Percentiles rank a stretch among this genome's conserved stretches.
Conservation (phyloP, 768 basidiomycete genomes). For the Paxillus rubicundulus region DNA sequence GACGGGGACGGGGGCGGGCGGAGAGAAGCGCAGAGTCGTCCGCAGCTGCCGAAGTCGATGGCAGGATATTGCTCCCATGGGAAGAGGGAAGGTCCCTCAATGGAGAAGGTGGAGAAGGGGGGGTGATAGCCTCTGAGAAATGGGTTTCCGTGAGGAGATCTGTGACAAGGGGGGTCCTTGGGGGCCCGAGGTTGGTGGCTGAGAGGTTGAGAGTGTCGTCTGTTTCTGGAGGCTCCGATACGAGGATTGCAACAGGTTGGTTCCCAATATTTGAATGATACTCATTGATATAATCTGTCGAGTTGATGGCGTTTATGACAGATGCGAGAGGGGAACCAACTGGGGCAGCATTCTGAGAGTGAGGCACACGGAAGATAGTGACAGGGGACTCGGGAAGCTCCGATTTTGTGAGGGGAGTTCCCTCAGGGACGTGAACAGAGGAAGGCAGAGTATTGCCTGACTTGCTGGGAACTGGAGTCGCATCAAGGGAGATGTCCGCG, state of each 20-base stretch:
- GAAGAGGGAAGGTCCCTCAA: neutral
- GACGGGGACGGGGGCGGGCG: conserved; percentile 10
- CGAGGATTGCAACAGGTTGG: neutral
- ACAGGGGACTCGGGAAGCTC: neutral
- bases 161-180: conserved; percentile 8
- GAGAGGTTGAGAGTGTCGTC: neutral
- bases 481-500: conserved; percentile 12
- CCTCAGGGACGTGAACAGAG: neutral
- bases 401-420: neutral
- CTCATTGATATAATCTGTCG: conserved; percentile 3
- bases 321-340: conserved; percentile 25
- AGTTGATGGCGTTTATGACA: conserved; percentile 31
- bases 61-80: neutral
- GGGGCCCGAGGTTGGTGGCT: conserved; percentile 1
- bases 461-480: conserved; percentile 14
- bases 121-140: neutral
- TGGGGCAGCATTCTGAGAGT: conserved; percentile 10
- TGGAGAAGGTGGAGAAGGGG: neutral
- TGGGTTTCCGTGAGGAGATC: conserved; percentile 8
- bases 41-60: neutral
- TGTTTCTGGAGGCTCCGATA: conserved; percentile 3
- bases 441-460: neutral
- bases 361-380: conserved; percentile 3
- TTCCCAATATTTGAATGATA: neutral
- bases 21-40: conserved; percentile 4